phyloP scores from a whole-genome alignment of 352 stramenopile species.

The Phytophthora kernoviae region DNA sequence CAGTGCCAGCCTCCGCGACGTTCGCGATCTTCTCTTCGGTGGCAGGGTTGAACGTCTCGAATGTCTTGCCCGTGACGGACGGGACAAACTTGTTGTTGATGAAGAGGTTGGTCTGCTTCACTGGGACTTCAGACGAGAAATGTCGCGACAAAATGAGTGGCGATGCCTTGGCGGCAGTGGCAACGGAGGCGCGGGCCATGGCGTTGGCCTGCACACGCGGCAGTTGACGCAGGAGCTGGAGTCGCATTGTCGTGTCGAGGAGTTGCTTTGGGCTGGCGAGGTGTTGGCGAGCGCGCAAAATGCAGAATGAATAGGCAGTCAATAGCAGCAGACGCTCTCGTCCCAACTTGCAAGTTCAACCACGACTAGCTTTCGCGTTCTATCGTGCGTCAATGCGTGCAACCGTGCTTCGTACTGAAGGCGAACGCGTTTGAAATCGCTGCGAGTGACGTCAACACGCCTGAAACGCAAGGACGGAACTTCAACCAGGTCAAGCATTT shows the following conservation, averaged over 20 bases:
- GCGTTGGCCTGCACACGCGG: conserved; percentile 23
- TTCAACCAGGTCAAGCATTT: conserved; percentile 13
- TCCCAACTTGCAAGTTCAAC: conserved; percentile 24
- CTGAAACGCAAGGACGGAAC: conserved; percentile 18
- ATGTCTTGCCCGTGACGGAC: conserved; percentile 63
- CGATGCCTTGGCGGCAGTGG: conserved; percentile 23
- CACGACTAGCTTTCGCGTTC: conserved; percentile 4
- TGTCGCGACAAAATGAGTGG: conserved; percentile 29
- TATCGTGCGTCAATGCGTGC: neutral
- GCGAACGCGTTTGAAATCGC: conserved; percentile 18
- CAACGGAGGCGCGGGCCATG: conserved; percentile 16
- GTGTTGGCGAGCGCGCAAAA: conserved; percentile 21
- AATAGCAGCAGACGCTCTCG: neutral
- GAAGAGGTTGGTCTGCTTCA: conserved; percentile 82
- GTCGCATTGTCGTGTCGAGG: conserved; percentile 39
- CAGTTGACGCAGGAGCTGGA: conserved; percentile 53
- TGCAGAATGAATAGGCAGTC: conserved; percentile 20
- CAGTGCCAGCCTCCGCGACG: conserved; percentile 61
- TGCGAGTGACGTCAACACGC: conserved; percentile 20
- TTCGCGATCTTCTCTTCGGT: conserved; percentile 80
- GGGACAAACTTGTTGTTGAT: conserved; percentile 90
- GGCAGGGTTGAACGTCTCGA: conserved; percentile 82
- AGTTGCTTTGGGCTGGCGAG: conserved; percentile 3
- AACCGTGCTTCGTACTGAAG: conserved; percentile 1
- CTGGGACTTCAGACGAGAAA: conserved; percentile 41